Conservation (phyloP, 2,329 filamentous ascomycete genomes). For the Trichoderma oligosporum region DNA sequence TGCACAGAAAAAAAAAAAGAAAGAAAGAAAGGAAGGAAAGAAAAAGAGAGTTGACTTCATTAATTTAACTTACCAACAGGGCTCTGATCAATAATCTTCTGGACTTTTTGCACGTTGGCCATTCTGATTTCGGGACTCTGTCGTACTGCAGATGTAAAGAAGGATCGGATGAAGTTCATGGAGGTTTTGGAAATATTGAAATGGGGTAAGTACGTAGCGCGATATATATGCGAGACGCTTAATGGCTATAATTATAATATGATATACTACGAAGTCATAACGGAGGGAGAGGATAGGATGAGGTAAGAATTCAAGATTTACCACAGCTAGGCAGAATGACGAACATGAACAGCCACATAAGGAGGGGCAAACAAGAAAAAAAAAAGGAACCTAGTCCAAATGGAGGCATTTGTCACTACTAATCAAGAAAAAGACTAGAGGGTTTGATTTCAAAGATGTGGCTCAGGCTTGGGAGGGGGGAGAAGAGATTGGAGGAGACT, state of each 20-base stretch:
- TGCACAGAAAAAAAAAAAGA: too few relatives aligned
- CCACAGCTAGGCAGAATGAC: conserved; percentile 6
- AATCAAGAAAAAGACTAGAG: background rate
- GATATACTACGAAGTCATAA: background rate
- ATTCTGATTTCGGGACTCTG: conserved; percentile 67
- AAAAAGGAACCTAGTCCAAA: too few relatives aligned
- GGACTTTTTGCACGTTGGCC: conserved; percentile 76
- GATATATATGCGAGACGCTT: background rate
- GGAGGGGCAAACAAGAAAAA: background rate
- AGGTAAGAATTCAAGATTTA: conserved; percentile 3
- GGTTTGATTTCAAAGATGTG: conserved; percentile 1
- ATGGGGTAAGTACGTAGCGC: background rate
- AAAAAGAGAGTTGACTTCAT: too few relatives aligned
- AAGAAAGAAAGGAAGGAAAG: too few relatives aligned
- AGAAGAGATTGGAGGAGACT: background rate
- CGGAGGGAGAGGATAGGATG: background rate
- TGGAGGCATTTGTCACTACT: conserved; percentile 9
- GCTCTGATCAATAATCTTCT: conserved; percentile 85
- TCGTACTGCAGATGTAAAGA: conserved; percentile 60
- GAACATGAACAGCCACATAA: too few relatives aligned
- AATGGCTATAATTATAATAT: background rate
- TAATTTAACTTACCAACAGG: conserved; percentile 61
- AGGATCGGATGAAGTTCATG: conserved; percentile 66
- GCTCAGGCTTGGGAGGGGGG: background rate
- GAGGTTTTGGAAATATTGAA: background rate